Base-by-base conservation (phyloP, 1,284 basidiomycete genomes). In the Schizophyllum amplum region DNA sequence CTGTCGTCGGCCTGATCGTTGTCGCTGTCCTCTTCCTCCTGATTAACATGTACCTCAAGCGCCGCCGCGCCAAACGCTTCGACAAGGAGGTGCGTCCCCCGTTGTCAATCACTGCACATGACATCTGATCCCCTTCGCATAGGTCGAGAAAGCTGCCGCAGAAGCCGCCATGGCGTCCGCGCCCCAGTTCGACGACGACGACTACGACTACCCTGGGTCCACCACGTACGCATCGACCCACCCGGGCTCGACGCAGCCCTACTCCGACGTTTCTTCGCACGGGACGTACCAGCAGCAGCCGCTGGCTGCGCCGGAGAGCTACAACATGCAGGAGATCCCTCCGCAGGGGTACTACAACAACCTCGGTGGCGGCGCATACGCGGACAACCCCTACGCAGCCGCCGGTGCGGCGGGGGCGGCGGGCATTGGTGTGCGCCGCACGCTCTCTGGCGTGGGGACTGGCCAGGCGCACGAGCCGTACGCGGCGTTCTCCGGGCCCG, bases 21-120 rank as follows among this genome's bases (percentile, higher is more conserved):
- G 59, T 71, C 55, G 66, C 68, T 22, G 24, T 72, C 55, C 42
- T 69, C 57, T 59, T 75, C 53, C 65, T 68, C 52, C 49, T 74
- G 54, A 52, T 70, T 55, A 75, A 72, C 7, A 68, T 65, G 42
- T 64, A 62, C 52, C 55, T 77, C 55, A 73, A 74, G 49, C 68
- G 74, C 4, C 72, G 72, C 15, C 73, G 73, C 42, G 73, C 71
- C 11, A 66, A 67, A 60, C 68, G 69, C 55, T 71, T 74, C 63
- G 76, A 77, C 65, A 65, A 67, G 27, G 75, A 76, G 49, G 48
- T 59, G 51, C 33, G 33, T 42, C 13, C 33, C 13, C 33, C 7
- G 13, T 13, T 17, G 33, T 17, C 11, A 13, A 9, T 9, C 33
- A 42, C 33, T 42, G 11, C 33, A 42, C 33, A 42, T 42, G 33